phyloP scores from a whole-genome alignment of 2,329 filamentous ascomycete genomes.

The Elsinoe arachidis region DNA sequence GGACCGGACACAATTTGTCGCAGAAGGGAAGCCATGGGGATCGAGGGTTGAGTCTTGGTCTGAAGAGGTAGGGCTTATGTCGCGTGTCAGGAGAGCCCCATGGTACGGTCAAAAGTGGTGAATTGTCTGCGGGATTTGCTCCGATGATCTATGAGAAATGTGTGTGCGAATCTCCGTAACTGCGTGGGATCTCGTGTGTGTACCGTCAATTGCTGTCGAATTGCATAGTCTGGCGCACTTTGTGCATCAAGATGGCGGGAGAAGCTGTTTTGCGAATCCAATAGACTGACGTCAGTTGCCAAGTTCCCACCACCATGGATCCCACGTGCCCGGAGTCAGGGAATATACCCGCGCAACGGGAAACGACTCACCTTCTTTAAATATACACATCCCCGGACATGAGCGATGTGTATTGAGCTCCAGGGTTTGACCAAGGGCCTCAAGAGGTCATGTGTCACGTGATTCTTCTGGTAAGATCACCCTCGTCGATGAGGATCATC shows the following conservation, averaged over 20 bases:
- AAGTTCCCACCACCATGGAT: background rate
- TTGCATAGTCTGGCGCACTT: background rate
- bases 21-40: constrained; percentile 57
- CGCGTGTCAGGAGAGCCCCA: constrained; percentile 3
- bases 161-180: background rate
- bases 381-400: constrained; percentile 1
- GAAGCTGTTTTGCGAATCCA: constrained; percentile 4
- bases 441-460: no score
- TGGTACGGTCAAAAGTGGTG: background rate
- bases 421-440: no score
- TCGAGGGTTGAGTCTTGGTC: background rate
- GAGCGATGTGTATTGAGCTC: background rate
- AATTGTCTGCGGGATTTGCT: background rate
- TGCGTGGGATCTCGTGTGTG: no score
- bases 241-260: background rate
- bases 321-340: constrained; percentile 2
- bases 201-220: background rate
- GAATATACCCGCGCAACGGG: background rate
- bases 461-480: no score
- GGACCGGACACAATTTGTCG: constrained; percentile 89
- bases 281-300: constrained; percentile 10
- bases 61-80: background rate
- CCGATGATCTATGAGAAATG: background rate
- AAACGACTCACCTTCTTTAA: background rate
- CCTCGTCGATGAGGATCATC: no score